phyloP scores from a whole-genome alignment of 2,329 filamentous ascomycete species.

The Tolypocladium tropicale region DNA sequence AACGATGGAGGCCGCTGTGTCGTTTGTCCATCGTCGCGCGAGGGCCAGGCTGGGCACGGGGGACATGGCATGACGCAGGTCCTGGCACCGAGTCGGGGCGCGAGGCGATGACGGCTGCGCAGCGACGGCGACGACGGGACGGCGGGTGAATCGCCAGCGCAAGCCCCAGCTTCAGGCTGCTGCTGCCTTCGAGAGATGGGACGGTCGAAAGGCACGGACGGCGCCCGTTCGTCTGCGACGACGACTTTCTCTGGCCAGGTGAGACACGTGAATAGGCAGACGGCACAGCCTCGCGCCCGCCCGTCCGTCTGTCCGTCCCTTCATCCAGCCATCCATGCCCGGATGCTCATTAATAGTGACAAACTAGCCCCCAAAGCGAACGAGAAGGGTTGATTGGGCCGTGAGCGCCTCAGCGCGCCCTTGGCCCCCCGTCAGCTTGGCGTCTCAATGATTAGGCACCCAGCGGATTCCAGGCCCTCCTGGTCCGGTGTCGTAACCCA shows the following conservation, averaged over 20 bases:
- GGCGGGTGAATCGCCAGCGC: background rate
- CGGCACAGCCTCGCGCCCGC: background rate
- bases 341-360: too few relatives aligned
- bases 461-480: background rate
- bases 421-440: background rate
- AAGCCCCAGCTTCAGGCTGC: background rate
- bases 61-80: background rate
- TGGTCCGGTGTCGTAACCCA: background rate
- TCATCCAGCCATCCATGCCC: background rate
- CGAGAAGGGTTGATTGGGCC: background rate
- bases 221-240: background rate
- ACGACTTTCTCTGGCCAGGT: background rate
- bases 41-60: background rate
- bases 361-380: background rate
- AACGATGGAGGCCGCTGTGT: background rate
- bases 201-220: background rate
- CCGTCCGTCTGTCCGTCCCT: too few relatives aligned
- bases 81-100: background rate
- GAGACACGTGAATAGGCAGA: background rate
- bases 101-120: background rate
- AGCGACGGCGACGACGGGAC: background rate
- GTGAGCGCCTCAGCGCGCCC: background rate
- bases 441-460: background rate
- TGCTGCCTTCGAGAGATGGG: background rate
- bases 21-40: background rate